Percentiles rank a stretch among this genome's conserved stretches.
phyloP scores from a whole-genome alignment of 2,329 filamentous ascomycete species.

The Plectosphaerella plurivora region DNA sequence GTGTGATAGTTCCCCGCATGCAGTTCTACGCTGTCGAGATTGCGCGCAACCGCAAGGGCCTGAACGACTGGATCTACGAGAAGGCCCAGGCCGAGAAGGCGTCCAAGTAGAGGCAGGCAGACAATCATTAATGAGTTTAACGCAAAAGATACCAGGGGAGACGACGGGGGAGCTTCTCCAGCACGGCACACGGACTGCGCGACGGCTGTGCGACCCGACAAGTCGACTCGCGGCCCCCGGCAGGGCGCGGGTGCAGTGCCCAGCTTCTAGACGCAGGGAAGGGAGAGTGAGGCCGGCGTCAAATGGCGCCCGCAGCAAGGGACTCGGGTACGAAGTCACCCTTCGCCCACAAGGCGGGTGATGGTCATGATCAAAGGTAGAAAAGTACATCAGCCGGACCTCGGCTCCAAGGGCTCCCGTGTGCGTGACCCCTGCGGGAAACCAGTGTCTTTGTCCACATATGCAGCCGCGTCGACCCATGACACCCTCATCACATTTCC shows the following conservation, averaged over 20 bases:
- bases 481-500: not conserved
- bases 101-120: not conserved
- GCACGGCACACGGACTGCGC: not conserved
- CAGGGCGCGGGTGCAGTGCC: not conserved
- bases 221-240: not conserved
- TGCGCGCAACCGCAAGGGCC: conserved; percentile 71
- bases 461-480: too few relatives aligned
- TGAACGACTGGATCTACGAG: conserved; percentile 98
- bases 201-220: not conserved
- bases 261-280: not conserved
- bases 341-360: too few relatives aligned
- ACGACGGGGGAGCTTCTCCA: too few relatives aligned
- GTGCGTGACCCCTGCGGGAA: too few relatives aligned
- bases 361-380: too few relatives aligned
- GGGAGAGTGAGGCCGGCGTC: not conserved
- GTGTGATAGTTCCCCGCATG: conserved; percentile 44
- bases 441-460: too few relatives aligned
- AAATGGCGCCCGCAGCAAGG: not conserved
- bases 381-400: too few relatives aligned
- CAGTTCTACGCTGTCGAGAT: conserved; percentile 53
- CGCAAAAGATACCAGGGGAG: not conserved
- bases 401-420: too few relatives aligned
- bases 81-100: conserved; percentile 61
- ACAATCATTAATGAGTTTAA: not conserved
- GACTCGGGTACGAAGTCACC: not conserved